phyloP scores from a whole-genome alignment of 768 basidiomycete species.

The Paxillus rubicundulus region DNA sequence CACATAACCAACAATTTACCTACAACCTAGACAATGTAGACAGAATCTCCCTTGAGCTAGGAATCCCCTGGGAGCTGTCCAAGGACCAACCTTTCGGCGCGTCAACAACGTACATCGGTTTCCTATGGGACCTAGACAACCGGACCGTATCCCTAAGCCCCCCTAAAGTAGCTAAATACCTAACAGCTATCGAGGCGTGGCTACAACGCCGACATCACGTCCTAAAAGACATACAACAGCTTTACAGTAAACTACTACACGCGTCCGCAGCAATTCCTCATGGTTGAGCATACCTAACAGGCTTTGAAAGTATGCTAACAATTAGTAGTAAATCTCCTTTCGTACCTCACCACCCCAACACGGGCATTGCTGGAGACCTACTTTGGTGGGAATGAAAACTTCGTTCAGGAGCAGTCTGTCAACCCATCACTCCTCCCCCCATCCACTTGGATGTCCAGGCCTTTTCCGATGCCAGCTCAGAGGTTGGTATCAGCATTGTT shows the following conservation, averaged over 20 bases:
- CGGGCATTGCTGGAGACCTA: conserved; percentile 20
- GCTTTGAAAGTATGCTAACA: conserved; percentile 36
- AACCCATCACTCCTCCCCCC: conserved; percentile 1
- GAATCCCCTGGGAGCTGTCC: conserved; percentile 28
- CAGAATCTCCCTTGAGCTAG: too few relatives aligned
- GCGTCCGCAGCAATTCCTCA: conserved; percentile 22
- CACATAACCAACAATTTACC: too few relatives aligned
- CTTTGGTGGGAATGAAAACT: conserved; percentile 33
- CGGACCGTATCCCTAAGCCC: conserved; percentile 22
- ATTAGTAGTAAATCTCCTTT: conserved; percentile 23
- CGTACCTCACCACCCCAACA: conserved; percentile 17
- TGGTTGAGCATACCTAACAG: conserved; percentile 41
- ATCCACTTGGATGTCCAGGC: not conserved
- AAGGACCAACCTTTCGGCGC: conserved; percentile 29
- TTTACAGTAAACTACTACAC: conserved; percentile 43
- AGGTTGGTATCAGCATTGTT: conserved; percentile 30
- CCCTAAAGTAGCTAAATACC: conserved; percentile 31
- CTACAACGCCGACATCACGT: conserved; percentile 18
- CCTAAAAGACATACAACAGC: conserved; percentile 32
- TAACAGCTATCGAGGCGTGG: conserved; percentile 28
- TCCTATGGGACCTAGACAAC: too few relatives aligned
- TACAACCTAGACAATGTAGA: too few relatives aligned
- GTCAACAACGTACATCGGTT: conserved; percentile 25
- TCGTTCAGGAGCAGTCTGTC: not conserved
- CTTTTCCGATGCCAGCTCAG: conserved; percentile 44